Evolutionary conservation across 2,329 filamentous ascomycete genomes (phyloP), one percentile per base, ranked within the genome.

Genomic region (Rugonectria rugulosa): DNA sequence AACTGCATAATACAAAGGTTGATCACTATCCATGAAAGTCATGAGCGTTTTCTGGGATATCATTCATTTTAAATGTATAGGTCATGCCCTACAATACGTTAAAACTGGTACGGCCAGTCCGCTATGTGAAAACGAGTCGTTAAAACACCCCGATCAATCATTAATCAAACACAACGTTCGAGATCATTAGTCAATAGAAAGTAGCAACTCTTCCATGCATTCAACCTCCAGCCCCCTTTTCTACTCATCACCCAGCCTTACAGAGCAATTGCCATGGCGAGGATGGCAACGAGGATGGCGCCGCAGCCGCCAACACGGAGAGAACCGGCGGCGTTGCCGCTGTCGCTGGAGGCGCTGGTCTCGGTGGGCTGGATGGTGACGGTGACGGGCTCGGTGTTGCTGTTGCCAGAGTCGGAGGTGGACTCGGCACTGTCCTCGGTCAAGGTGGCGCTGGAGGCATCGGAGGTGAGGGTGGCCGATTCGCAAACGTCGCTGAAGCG

Each of bases 401-500:
- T 10, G 34, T 24, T 24, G 23, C 24, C 17, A 9, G 40, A 48
- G 19, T 50, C 34, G 21, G 45, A 47, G 19, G 37, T 45, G 15
- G 59, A 56, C 37, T 34, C 36, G n/a, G 53, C 45, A 32, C 36
- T 29, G 14, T 48, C 52, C 10, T 56, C 41, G 11, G 59, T 61
- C 5, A 56, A 47, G 38, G 23, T 57, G 17, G 59, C 51, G 2
- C 49, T n/a, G 14, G 47, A 56, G 10, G 47, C 20, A 29, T 56
- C 50, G 21, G 55, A 40, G 24, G 61, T 57, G 29, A 45, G 24
- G 40, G 59, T 56, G 34, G 45, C 46, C 5, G 27, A 45, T 5
- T 59, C 46, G 52, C 71, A 73, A 20, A 60, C 71, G 24, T 70
- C 64, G 50, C 59, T 66, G 45, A 68, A 72, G 17, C 61, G 61